Conservation (phyloP, 73 alveolate genomes). For the Paramecium bursaria region DNA sequence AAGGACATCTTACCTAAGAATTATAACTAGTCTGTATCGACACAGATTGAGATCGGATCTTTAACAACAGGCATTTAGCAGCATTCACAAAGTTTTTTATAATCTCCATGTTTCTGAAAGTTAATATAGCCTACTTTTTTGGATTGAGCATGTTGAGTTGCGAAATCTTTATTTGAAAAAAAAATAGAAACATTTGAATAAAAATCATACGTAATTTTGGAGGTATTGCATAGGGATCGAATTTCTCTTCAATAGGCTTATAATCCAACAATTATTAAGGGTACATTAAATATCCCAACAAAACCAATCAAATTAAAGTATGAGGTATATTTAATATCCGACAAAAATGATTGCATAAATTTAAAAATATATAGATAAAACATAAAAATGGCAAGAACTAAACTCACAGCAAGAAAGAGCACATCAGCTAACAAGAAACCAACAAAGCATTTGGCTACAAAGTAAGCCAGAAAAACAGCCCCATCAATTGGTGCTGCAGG, state of each 20-base stretch:
- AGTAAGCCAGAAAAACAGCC: slow-evolving; percentile 91
- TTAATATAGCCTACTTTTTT: slow-evolving; percentile 23
- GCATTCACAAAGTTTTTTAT: slow-evolving; percentile 22
- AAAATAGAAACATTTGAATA: too few relatives aligned
- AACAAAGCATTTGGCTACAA: slow-evolving; percentile 79
- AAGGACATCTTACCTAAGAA: slow-evolving; percentile 13
- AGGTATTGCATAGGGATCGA: slow-evolving; percentile 15
- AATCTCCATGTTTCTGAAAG: too few relatives aligned
- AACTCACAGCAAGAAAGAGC: slow-evolving; percentile 76
- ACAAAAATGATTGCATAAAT: background rate
- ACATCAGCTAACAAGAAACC: slow-evolving; percentile 85
- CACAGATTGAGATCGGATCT: slow-evolving; percentile 18
- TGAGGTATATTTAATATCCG: background rate
- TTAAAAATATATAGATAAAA: slow-evolving; percentile 1
- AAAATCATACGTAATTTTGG: slow-evolving; percentile 24
- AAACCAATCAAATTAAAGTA: slow-evolving; percentile 52
- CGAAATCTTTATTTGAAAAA: background rate
- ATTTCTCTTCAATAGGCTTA: background rate
- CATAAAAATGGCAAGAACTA: slow-evolving; percentile 77
- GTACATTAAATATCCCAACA: slow-evolving; percentile 8
- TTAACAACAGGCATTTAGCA: slow-evolving; percentile 44
- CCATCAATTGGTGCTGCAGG: slow-evolving; percentile 73
- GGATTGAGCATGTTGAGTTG: slow-evolving; percentile 2
- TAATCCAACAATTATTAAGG: background rate
- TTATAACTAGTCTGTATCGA: background rate